Conservation (phyloP, 106 monocot species). For the Cymbidium sinense region DNA sequence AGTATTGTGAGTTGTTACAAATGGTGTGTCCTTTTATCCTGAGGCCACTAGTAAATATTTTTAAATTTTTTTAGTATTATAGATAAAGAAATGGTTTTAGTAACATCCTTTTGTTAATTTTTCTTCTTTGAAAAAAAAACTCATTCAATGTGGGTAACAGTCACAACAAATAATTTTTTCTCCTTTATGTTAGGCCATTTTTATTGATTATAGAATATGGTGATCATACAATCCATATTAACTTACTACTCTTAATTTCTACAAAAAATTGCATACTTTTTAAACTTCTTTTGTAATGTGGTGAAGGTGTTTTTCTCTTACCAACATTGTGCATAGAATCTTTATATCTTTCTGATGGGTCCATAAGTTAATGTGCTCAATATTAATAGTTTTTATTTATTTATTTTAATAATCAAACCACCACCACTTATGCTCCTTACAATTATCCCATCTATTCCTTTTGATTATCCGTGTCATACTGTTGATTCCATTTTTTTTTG, state of each 20-base stretch:
- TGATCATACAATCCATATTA: neutral
- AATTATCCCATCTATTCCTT: neutral
- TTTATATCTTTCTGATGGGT: neutral
- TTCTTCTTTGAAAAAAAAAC: neutral
- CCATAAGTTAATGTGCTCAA: neutral
- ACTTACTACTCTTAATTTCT: no score
- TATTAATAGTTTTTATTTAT: neutral
- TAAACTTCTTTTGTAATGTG: neutral
- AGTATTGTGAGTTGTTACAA: constrained; percentile 8
- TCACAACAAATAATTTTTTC: neutral
- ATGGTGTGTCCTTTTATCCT: neutral
- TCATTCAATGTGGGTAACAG: no score
- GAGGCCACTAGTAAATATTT: constrained; percentile 1
- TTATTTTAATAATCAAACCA: neutral
- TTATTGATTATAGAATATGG: neutral
- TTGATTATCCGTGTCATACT: neutral
- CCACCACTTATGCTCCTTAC: neutral
- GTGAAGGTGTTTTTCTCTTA: neutral
- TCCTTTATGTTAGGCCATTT: neutral
- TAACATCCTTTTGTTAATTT: neutral
- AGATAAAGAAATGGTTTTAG: neutral
- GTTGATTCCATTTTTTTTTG: neutral
- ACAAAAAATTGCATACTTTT: no score
- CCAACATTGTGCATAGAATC: neutral
- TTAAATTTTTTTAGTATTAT: neutral